Evolutionary conservation across 2,329 filamentous ascomycete species (phyloP).

Genomic region (Bipolaris gigantea): DNA sequence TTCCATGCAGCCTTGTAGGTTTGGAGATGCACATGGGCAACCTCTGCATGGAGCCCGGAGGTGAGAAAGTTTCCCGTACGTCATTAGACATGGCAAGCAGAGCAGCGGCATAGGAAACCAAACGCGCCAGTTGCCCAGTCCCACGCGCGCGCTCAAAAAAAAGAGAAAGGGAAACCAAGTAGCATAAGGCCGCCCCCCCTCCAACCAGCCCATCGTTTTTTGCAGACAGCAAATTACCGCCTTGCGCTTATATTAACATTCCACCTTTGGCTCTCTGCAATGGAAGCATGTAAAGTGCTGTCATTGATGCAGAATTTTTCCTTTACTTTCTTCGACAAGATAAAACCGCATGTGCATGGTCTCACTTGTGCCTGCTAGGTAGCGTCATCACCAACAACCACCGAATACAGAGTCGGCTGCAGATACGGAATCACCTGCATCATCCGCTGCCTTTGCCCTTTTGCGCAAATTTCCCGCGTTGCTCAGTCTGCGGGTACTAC

Average conservation of each 20-base stretch:
- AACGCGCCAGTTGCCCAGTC: slow-evolving; percentile 6
- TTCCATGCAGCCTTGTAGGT: slow-evolving; percentile 11
- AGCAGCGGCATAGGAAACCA: neutral
- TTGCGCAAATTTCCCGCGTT: neutral
- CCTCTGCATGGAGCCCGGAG: slow-evolving; percentile 17
- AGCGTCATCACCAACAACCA: slow-evolving; percentile 6
- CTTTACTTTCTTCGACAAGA: slow-evolving; percentile 1
- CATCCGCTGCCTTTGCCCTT: slow-evolving; percentile 8
- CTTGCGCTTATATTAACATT: slow-evolving; percentile 10
- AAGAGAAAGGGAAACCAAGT: neutral
- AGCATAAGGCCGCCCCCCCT: neutral
- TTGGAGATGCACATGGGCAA: slow-evolving; percentile 14
- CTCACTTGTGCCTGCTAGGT: neutral
- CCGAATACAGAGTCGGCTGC: slow-evolving; percentile 6
- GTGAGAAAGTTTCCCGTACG: neutral
- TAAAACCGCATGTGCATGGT: slow-evolving; percentile 21
- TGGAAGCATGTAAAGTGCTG: neutral
- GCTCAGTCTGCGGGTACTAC: neutral
- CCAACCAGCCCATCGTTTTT: neutral
- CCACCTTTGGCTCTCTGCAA: slow-evolving; percentile 3
- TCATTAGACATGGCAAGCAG: slow-evolving; percentile 5
- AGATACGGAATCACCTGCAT: slow-evolving; percentile 6
- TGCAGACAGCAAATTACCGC: neutral
- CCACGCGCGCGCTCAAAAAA: neutral
- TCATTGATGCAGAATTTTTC: slow-evolving; percentile 2